Base-by-base conservation (phyloP, 140 eudicot genomes). In the Oenanthe javanica region DNA sequence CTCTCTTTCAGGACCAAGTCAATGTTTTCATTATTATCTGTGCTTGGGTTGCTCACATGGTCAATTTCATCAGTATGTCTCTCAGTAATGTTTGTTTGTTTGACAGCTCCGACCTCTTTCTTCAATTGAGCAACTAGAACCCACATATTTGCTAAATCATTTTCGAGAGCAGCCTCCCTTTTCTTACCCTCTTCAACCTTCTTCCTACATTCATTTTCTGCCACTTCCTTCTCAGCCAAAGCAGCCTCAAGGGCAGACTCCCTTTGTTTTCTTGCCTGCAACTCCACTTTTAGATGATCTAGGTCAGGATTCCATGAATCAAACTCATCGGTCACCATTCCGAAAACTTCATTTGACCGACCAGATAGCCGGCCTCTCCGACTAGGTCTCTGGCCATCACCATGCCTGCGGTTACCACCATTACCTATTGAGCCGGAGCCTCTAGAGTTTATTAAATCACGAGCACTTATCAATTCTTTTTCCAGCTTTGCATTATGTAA, bases 71-170 rank as follows among this genome's bases (percentile, higher is more conserved):
- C 85, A 55, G 82, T 82, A 16, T 57, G 84, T 80, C 81, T 84
- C 50, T 86, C 90, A 27, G 77, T 90, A 38, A 49, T 25, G 70
- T 85, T 84, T 45, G 83, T 52, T 71, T 89, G 90, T 14, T 82
- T 83, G 40, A 81, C 77, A 36, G 71, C 81, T 2, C 83, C 86
- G 36, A 79, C 90, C 72, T 95, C 97, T 83, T 85, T 88, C 86
- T 95, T 95, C 88, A 95, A 69, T 87, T 91, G 94, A 84, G 99
- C 97, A 83, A 95, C 99, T 80, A 90, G 92, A 79, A 95, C 97
- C 99, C 99, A 95, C 99, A 95, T 95, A 78, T 95, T 95, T 18
- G 99, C 99, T 79, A 95, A 76, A 78, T 95, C 97, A 69, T 91
- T 95, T 82, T 95, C 99, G 75, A 95, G 81, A 43, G 91, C 83